Evolutionary conservation across 129 eudicot genomes (phyloP).

Genomic region (Tagetes patula): DNA sequence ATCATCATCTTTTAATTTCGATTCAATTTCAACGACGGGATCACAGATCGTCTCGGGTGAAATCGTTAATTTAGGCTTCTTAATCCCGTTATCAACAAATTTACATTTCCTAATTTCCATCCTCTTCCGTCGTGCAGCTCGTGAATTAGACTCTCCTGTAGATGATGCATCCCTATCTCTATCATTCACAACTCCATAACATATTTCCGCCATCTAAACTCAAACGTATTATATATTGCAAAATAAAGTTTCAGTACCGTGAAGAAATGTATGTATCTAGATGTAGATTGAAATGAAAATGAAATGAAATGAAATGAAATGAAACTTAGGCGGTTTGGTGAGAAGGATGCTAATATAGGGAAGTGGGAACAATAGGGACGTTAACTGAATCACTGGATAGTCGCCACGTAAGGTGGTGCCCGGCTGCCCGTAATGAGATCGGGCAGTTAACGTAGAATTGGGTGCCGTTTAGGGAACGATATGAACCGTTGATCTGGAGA

Average conservation of each 20-base stretch:
- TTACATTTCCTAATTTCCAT: constrained; percentile 35
- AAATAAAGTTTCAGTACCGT: background rate
- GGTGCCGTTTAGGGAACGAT: constrained; percentile 1
- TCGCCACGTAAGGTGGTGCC: constrained; percentile 23
- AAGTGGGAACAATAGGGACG: background rate
- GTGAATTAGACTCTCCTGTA: constrained; percentile 21
- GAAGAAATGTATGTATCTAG: background rate
- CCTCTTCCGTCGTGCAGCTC: constrained; percentile 35
- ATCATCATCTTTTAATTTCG: background rate
- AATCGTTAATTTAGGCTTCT: constrained; percentile 22
- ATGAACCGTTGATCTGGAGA: constrained; percentile 17
- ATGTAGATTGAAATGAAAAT: no score
- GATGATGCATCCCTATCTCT: constrained; percentile 16
- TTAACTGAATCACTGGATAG: constrained; percentile 9
- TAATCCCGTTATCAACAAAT: constrained; percentile 25
- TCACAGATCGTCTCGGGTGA: constrained; percentile 5
- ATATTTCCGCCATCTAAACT: constrained; percentile 39
- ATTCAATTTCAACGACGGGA: constrained; percentile 1
- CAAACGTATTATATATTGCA: no score
- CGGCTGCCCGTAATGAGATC: constrained; percentile 12
- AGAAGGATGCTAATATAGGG: constrained; percentile 1
- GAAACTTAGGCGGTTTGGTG: background rate
- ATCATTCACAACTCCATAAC: background rate
- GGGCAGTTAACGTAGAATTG: constrained; percentile 19
- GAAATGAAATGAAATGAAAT: background rate